Evolutionary conservation across 768 basidiomycete species (phyloP).

Genomic region (Russula ochroleuca): DNA sequence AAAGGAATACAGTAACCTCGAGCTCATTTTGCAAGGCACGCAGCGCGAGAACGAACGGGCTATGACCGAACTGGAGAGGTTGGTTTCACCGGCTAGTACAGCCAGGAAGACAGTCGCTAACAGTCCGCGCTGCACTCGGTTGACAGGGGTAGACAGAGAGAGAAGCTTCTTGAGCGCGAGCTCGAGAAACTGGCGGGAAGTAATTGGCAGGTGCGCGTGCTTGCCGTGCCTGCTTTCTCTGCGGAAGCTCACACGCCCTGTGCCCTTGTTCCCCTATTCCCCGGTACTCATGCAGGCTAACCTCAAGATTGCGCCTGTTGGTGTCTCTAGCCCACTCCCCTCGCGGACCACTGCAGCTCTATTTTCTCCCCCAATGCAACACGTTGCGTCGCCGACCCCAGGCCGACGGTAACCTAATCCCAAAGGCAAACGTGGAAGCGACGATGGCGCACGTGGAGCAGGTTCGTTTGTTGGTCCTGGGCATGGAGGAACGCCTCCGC

Average conservation of each 20-base stretch:
- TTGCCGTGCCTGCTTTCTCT: background rate
- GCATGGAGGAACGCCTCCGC: constrained; percentile 71
- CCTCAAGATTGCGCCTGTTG: constrained; percentile 38
- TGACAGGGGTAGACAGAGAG: constrained; percentile 53
- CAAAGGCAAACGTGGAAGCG: constrained; percentile 36
- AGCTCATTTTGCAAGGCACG: constrained; percentile 71
- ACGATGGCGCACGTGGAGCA: constrained; percentile 63
- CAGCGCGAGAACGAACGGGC: constrained; percentile 82
- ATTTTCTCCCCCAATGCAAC: constrained; percentile 29
- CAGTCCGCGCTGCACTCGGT: background rate
- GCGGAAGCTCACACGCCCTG: background rate
- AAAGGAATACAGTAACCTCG: constrained; percentile 71
- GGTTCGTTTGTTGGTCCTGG: constrained; percentile 60
- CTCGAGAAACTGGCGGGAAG: constrained; percentile 67
- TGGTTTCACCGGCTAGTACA: constrained; percentile 25
- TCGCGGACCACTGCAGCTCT: constrained; percentile 32
- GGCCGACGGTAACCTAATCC: background rate
- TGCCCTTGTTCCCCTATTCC: constrained; percentile 26
- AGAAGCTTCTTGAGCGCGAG: constrained; percentile 73
- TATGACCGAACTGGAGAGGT: constrained; percentile 79
- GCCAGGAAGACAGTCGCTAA: background rate
- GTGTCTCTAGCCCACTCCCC: constrained; percentile 32
- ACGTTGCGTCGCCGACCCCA: background rate
- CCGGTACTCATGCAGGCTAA: constrained; percentile 30
- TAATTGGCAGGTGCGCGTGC: constrained; percentile 68